Evolutionary conservation across 2,329 filamentous ascomycete genomes (phyloP).

Genomic region (Albophoma yamanashiensis): DNA sequence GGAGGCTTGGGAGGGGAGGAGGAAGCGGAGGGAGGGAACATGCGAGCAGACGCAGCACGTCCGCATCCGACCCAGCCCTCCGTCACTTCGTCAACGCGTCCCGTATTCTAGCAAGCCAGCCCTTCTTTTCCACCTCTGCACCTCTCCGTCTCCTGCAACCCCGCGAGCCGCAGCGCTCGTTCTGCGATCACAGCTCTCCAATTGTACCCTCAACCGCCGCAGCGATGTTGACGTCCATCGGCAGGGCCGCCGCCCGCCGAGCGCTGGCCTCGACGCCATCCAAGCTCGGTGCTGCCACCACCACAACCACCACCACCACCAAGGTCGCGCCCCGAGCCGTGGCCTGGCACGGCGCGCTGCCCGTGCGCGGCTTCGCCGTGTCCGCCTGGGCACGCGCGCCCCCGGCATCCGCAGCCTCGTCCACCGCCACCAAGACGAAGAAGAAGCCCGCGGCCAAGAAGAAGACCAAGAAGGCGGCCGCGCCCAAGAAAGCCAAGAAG

Average conservation of each 20-base stretch:
- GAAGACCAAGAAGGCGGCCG: conserved; percentile 11
- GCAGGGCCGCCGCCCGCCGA: conserved; percentile 27
- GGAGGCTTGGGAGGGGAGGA: neutral
- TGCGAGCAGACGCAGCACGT: neutral
- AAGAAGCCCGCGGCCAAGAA: conserved; percentile 7
- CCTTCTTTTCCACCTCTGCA: neutral
- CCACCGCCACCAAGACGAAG: conserved; percentile 10
- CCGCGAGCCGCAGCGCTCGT: neutral
- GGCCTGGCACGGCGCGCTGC: conserved; percentile 4
- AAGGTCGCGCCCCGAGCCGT: conserved; percentile 8
- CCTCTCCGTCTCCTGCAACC: neutral
- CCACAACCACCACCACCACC: conserved; percentile 7
- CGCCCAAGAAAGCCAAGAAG: conserved; percentile 16
- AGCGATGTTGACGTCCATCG: conserved; percentile 31
- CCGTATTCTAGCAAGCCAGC: neutral
- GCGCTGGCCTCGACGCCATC: conserved; percentile 12
- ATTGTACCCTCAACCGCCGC: neutral
- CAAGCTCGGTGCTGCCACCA: conserved; percentile 8
- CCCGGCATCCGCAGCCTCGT: conserved; percentile 10
- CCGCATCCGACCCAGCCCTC: conserved; percentile 5
- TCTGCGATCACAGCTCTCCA: neutral
- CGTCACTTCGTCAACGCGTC: conserved; percentile 6
- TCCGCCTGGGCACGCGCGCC: conserved; percentile 17
- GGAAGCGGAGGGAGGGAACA: neutral
- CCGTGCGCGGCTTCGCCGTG: conserved; percentile 19